Evolutionary conservation across 176 grass and related monocot species (phyloP), one percentile per base, ranked within the genome.

Genomic region (Oryza punctata): DNA sequence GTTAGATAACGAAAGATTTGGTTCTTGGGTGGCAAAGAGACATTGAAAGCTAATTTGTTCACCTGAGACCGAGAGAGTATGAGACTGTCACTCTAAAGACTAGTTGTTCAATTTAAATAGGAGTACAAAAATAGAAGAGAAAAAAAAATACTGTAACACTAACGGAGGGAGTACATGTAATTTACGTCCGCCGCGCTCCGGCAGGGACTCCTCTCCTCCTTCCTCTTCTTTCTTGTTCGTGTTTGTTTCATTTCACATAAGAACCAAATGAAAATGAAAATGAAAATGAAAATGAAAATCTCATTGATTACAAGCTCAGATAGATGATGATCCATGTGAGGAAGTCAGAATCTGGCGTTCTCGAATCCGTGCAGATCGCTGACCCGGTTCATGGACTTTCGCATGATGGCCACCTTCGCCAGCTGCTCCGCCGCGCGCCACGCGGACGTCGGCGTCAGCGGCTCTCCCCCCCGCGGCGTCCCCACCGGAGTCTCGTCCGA

Each of bases 381-480:
- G 5, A 96, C 96, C 46, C 96, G 77, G 82, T 94, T 99, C 83
- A 99, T 79, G 0, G 96, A 99, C 49, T 99, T 99, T 24, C 91
- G 84, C 93, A 96, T 92, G 69, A 96, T 92, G 24, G 96, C 96
- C 91, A 96, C 96, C 83, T 96, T 99, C 0, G 96, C 96, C 70
- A 99, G 89, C 93, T 96, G 93, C 87, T 99, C 96, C 45, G 96
- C 96, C 3, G 91, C 93, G 29, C 96, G 93, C 96, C 96, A 99
- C 64, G 96, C 96, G 0, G 96, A 99, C 32, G 96, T 96, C 10
- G 96, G 89, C 13, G 93, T 96, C 85, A 94, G 50, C 5, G 79
- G 83, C 66, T 95, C 91, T 6, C 78, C 90, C 6, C 81, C 90
- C 2, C 91, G 84, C 18, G 83, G 78, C 9, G 81, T 92, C 29